These are phyloP conservation scores for Penicillium sp. DNA, from an alignment of 2,329 filamentous ascomycete genomes.

Conservation along the genomic window DNA sequence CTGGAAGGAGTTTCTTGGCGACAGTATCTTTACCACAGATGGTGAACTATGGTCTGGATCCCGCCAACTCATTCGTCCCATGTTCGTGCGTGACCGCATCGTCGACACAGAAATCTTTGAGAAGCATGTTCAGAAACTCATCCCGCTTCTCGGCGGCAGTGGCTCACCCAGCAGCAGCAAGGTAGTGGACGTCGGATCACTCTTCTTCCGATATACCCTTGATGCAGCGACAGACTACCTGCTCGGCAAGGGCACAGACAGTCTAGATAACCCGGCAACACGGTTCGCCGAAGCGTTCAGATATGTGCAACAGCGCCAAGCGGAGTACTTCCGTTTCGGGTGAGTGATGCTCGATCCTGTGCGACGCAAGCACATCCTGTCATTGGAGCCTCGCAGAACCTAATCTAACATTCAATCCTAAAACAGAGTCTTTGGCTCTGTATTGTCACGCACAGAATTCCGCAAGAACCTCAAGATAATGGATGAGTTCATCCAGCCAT, in stretches of 20 bases:
- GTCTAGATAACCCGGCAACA: slow-evolving; percentile 59
- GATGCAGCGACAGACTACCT: slow-evolving; percentile 86
- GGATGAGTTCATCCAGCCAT: slow-evolving; percentile 73
- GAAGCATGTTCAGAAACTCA: slow-evolving; percentile 70
- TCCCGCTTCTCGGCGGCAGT: slow-evolving; percentile 63
- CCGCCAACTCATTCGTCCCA: slow-evolving; percentile 80
- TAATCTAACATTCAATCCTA: slow-evolving; percentile 8
- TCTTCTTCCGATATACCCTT: slow-evolving; percentile 80
- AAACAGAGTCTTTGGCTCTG: slow-evolving; percentile 56
- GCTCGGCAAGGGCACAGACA: slow-evolving; percentile 71
- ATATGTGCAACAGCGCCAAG: slow-evolving; percentile 74
- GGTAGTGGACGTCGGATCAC: slow-evolving; percentile 69
- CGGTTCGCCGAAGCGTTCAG: slow-evolving; percentile 80
- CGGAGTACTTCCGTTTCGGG: slow-evolving; percentile 64
- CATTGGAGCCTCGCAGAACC: slow-evolving; percentile 1
- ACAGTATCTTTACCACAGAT: slow-evolving; percentile 82
- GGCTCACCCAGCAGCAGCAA: slow-evolving; percentile 25
- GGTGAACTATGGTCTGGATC: slow-evolving; percentile 76
- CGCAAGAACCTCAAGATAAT: slow-evolving; percentile 64
- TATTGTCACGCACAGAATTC: slow-evolving; percentile 67
- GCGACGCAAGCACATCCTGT: neutral
- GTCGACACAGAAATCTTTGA: slow-evolving; percentile 83
- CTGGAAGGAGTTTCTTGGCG: slow-evolving; percentile 78
- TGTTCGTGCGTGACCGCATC: slow-evolving; percentile 82
- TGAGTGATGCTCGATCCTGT: slow-evolving; percentile 32